phyloP scores from a whole-genome alignment of 306 rosid species.

The Cucumis hystrix region DNA sequence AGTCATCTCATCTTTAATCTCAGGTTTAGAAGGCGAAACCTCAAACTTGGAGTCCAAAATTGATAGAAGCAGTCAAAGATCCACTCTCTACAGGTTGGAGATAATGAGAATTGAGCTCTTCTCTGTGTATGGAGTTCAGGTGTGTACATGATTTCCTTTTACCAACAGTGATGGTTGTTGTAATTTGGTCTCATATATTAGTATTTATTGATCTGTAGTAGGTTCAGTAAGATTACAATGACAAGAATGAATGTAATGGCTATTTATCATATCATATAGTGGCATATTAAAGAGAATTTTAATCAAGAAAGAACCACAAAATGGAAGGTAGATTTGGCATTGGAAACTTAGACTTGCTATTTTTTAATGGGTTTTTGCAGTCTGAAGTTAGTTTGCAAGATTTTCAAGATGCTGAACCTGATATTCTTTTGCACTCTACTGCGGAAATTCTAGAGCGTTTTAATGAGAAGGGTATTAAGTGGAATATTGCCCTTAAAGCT shows the following conservation, averaged over 20 bases:
- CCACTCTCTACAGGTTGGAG: constrained; percentile 63
- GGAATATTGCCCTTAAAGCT: constrained; percentile 50
- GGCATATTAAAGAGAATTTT: background rate
- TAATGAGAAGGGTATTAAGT: constrained; percentile 32
- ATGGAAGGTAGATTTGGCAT: background rate
- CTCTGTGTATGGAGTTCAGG: constrained; percentile 86
- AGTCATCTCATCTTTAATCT: background rate
- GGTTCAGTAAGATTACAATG: background rate
- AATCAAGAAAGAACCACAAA: background rate
- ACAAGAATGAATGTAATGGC: background rate
- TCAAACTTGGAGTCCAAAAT: constrained; percentile 19
- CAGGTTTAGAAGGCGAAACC: constrained; percentile 30
- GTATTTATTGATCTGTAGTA: background rate
- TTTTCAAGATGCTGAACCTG: constrained; percentile 85
- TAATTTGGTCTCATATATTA: background rate
- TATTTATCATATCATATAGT: background rate
- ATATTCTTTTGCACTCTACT: constrained; percentile 47
- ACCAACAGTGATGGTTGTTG: background rate
- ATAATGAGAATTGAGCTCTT: constrained; percentile 59
- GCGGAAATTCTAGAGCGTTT: constrained; percentile 44
- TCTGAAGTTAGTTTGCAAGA: constrained; percentile 50
- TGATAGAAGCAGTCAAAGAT: constrained; percentile 23
- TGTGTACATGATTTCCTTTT: constrained; percentile 17
- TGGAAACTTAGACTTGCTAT: background rate
- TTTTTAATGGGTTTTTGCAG: constrained; percentile 26